These are phyloP conservation scores for Aspergillus aculeatus DNA, from an alignment of 2,329 filamentous ascomycete species.

Conservation along the genomic window DNA sequence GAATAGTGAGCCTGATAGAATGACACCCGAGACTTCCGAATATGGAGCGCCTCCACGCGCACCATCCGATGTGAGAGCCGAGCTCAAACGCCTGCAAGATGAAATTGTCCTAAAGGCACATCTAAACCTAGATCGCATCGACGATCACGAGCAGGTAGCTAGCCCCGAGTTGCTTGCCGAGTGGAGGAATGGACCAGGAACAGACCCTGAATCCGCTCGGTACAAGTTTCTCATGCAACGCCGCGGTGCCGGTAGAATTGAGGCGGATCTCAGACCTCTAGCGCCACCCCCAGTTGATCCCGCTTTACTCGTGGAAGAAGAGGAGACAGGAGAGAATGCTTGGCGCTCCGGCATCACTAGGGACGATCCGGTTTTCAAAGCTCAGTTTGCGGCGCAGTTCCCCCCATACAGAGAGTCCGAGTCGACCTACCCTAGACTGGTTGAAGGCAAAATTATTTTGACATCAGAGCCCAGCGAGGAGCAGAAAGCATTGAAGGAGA, in stretches of 20 bases:
- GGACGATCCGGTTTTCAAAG: background rate
- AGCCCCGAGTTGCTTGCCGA: background rate
- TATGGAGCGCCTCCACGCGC: background rate
- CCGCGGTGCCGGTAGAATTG: background rate
- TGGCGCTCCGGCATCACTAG: background rate
- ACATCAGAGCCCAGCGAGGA: background rate
- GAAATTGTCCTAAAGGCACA: conserved; percentile 19
- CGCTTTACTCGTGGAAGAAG: background rate
- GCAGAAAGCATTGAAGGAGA: background rate
- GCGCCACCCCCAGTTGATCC: background rate
- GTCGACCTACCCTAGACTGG: background rate
- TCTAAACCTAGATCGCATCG: conserved; percentile 1
- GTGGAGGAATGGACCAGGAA: background rate
- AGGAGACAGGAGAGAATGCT: background rate
- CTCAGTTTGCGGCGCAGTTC: background rate
- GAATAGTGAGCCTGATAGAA: background rate
- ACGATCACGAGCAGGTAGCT: no score
- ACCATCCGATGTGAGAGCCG: conserved; percentile 15
- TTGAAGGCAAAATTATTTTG: background rate
- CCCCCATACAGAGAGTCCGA: background rate
- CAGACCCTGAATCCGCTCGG: background rate
- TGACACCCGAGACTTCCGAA: background rate
- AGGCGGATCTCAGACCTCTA: background rate
- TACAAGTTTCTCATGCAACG: background rate
- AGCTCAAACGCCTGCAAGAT: conserved; percentile 22